phyloP scores from a whole-genome alignment of 805 yeast species.

The Pichia paraexigua region DNA sequence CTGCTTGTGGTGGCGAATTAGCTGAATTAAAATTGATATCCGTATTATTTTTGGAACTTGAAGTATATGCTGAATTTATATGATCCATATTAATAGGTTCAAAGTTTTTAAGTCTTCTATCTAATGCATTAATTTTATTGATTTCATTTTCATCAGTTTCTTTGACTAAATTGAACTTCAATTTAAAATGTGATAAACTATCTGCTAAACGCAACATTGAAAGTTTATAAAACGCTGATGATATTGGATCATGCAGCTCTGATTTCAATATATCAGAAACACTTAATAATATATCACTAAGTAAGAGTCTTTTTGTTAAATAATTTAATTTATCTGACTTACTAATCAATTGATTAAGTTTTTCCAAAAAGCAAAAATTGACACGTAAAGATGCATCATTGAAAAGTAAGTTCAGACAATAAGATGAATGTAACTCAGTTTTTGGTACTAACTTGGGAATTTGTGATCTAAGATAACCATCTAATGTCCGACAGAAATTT shows the following conservation, averaged over 20 bases:
- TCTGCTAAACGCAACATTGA: background rate
- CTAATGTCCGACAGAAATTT: background rate
- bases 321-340: background rate
- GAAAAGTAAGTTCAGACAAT: conserved; percentile 1
- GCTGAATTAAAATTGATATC: background rate
- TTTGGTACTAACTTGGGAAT: background rate
- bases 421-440: background rate
- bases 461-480: background rate
- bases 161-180: background rate
- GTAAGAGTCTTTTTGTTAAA: background rate
- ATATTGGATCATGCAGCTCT: background rate
- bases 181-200: background rate
- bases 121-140: background rate
- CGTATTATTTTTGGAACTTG: no score
- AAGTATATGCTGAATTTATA: no score
- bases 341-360: background rate
- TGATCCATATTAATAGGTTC: background rate
- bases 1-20: background rate
- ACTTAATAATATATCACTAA: background rate
- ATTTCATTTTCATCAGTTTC: background rate
- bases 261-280: background rate
- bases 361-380: background rate
- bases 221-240: conserved; percentile 1
- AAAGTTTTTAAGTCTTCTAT: background rate
- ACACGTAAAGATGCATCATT: conserved; percentile 2